Conservation (phyloP, 2,329 filamentous ascomycete genomes). For the Diaporthe caulivora region DNA sequence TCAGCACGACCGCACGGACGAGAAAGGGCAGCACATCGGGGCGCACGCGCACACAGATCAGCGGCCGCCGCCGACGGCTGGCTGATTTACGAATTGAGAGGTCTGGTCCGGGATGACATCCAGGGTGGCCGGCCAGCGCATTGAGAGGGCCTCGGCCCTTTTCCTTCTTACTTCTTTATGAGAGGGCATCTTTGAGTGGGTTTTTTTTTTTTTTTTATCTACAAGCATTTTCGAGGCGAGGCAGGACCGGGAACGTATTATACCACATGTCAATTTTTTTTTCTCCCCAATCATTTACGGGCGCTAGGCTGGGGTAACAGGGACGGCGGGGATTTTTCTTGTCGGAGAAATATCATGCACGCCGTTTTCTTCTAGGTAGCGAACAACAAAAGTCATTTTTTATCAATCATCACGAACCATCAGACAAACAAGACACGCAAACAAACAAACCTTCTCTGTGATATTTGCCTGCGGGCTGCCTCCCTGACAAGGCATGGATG, state of each 20-base stretch:
- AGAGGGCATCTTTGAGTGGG: not conserved
- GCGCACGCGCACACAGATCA: not conserved
- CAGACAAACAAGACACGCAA: not conserved
- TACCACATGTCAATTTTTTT: slow-evolving; percentile 32
- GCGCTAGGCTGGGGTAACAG: not conserved
- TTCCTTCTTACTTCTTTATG: not conserved
- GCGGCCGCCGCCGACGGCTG: not conserved
- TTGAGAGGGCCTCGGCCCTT: not conserved
- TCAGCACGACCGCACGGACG: slow-evolving; percentile 3
- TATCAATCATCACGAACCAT: not conserved
- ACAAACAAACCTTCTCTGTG: not conserved
- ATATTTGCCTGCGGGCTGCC: not conserved
- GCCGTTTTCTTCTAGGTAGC: slow-evolving; percentile 2
- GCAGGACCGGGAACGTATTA: slow-evolving; percentile 34
- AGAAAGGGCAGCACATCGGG: slow-evolving; percentile 1
- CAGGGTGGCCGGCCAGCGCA: not conserved
- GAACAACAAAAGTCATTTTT: slow-evolving; percentile 29
- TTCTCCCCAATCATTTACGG: slow-evolving; percentile 28
- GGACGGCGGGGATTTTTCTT: not conserved
- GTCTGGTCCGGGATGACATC: not conserved
- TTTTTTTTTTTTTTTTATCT: not conserved
- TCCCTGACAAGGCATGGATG: not conserved
- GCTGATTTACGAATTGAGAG: not conserved
- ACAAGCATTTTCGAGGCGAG: slow-evolving; percentile 38
- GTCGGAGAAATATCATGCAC: slow-evolving; percentile 4